These are phyloP conservation scores for Luffa acutangula DNA, from an alignment of 306 rosid species.

Conservation along the genomic window DNA sequence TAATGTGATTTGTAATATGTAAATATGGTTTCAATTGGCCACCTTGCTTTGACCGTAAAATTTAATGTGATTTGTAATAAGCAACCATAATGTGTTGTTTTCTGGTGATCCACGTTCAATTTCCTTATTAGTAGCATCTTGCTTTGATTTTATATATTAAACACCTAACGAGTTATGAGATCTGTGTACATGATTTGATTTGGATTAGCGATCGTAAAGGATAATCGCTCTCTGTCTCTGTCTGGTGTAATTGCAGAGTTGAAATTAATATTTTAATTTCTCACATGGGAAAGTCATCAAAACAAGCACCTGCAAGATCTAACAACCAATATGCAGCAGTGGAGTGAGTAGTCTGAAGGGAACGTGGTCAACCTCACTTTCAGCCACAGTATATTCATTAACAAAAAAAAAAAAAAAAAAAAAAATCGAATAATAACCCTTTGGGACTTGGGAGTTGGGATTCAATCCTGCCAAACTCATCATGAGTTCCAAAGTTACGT, in stretches of 20 bases:
- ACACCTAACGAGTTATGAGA: neutral
- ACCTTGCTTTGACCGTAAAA: slow-evolving; percentile 13
- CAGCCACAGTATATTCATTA: neutral
- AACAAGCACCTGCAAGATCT: neutral
- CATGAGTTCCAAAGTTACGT: no score
- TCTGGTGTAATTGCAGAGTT: neutral
- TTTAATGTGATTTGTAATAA: neutral
- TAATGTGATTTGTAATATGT: neutral
- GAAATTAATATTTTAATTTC: neutral
- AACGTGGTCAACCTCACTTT: neutral
- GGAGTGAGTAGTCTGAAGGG: neutral
- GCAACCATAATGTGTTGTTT: slow-evolving; percentile 6
- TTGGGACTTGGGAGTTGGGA: neutral
- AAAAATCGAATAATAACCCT: no score
- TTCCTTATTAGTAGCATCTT: slow-evolving; percentile 2
- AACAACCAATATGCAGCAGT: neutral
- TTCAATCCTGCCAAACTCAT: neutral
- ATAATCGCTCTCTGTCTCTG: neutral
- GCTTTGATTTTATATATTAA: neutral
- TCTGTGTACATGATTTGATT: neutral
- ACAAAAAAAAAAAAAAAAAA: no score
- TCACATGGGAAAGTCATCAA: neutral
- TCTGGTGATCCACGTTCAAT: slow-evolving; percentile 2
- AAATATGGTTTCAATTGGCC: slow-evolving; percentile 18
- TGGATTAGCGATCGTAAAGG: neutral